Evolutionary conservation across 2,329 filamentous ascomycete genomes (phyloP).

Genomic region (Stachybotrys chartarum): DNA sequence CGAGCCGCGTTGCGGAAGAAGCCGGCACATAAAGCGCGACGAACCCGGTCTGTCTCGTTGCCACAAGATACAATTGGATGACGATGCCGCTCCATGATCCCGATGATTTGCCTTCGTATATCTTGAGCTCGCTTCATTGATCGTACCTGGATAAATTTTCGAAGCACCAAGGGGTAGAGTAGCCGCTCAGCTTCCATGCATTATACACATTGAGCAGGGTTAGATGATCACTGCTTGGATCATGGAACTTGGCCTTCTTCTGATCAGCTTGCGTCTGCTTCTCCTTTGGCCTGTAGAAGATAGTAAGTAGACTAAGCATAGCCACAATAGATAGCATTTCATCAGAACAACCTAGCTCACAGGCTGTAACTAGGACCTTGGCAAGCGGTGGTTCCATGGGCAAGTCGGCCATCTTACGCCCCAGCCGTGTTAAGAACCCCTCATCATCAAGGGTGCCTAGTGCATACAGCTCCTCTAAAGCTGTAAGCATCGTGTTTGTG

Average conservation of each 20-base stretch:
- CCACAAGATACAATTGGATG: slow-evolving; percentile 80
- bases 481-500: slow-evolving; percentile 95
- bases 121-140: slow-evolving; percentile 86
- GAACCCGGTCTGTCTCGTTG: slow-evolving; percentile 76
- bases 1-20: slow-evolving; percentile 94
- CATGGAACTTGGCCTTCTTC: slow-evolving; percentile 96
- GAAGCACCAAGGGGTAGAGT: slow-evolving; percentile 84
- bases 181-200: slow-evolving; percentile 83
- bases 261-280: slow-evolving; percentile 95
- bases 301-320: slow-evolving; percentile 79
- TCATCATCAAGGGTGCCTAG: slow-evolving; percentile 90
- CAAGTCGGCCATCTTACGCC: slow-evolving; percentile 96
- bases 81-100: slow-evolving; percentile 89
- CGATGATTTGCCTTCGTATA: slow-evolving; percentile 82
- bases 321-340: slow-evolving; percentile 92
- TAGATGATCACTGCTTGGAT: slow-evolving; percentile 87
- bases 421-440: slow-evolving; percentile 82
- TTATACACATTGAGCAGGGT: slow-evolving; percentile 97
- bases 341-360: slow-evolving; percentile 83
- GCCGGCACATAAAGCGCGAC: slow-evolving; percentile 81
- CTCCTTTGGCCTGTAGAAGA: slow-evolving; percentile 95
- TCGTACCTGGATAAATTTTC: slow-evolving; percentile 93
- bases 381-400: slow-evolving; percentile 93
- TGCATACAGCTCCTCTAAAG: slow-evolving; percentile 90
- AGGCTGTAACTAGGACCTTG: slow-evolving; percentile 82